phyloP scores from a whole-genome alignment of 495 filamentous ascomycete genomes.

The Aspergillus coremiiformis region DNA sequence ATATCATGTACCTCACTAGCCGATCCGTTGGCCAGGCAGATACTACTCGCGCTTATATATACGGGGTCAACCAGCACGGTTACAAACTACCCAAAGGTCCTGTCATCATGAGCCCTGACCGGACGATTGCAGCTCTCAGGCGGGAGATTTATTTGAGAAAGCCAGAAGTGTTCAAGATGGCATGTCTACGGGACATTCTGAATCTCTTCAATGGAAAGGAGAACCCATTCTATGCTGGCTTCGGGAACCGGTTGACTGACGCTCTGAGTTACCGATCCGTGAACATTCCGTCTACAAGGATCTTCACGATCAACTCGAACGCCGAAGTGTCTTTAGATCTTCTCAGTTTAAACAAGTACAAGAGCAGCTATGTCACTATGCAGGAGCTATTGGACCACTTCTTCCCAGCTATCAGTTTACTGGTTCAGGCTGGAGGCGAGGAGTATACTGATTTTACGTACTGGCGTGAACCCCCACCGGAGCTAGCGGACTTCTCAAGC shows the following conservation, averaged over 20 bases:
- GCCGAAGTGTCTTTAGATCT: constrained; percentile 93
- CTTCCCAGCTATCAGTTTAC: constrained; percentile 74
- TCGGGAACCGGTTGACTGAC: constrained; percentile 94
- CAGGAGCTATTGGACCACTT: constrained; percentile 93
- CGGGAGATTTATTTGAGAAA: constrained; percentile 94
- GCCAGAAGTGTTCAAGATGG: constrained; percentile 99
- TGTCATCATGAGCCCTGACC: constrained; percentile 89
- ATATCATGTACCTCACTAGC: constrained; percentile 96
- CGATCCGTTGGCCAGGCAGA: constrained; percentile 91
- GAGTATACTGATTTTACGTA: constrained; percentile 86
- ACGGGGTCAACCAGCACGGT: constrained; percentile 81
- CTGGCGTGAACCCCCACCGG: constrained; percentile 69
- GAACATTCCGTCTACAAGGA: constrained; percentile 85
- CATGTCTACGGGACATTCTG: constrained; percentile 87
- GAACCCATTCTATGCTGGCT: constrained; percentile 91
- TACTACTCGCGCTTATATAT: constrained; percentile 81
- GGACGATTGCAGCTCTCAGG: constrained; percentile 90
- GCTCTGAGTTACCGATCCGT: constrained; percentile 93
- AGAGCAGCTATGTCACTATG: constrained; percentile 96
- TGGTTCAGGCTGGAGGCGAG: constrained; percentile 72
- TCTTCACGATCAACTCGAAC: constrained; percentile 99
- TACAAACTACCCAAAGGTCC: constrained; percentile 83
- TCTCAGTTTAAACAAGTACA: constrained; percentile 86
- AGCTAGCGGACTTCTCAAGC: constrained; percentile 70
- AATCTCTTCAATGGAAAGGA: constrained; percentile 73